Base-by-base conservation (phyloP, 306 rosid species). In the Trichosanthes cucumerina region DNA sequence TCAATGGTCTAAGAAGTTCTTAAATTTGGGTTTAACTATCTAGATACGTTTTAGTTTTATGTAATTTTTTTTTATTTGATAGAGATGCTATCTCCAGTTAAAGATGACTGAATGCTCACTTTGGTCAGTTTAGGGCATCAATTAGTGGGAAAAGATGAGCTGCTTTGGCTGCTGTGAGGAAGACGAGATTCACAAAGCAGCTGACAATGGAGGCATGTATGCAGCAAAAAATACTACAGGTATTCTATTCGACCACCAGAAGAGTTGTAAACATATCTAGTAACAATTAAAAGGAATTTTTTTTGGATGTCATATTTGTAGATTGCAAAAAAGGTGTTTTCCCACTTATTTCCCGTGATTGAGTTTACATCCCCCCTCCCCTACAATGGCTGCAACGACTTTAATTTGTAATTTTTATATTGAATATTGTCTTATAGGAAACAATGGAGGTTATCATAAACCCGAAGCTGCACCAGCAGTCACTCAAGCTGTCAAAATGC, bases 121-220 rank as follows among this genome's bases (percentile, higher is more conserved):
- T 74, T 34, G 63, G 78, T 50, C 18, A 50, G 18, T 74, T 54
- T 74, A 74, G 78, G 77, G 26, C 26, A 47, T 72, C 38, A 4
- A 24, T 16, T 72, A 49, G 77, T 49, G 60, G 78, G 83, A 80
- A 79, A 85, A 79, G 77, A 93, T 93, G 96, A 85, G 91, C 86
- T 91, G 92, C 86, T 93, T 93, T 81, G 82, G 92, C 75, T 93
- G 91, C 72, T 91, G 93, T 85, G 87, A 77, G 60, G 83, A 80
- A 36, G 80, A 86, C 82, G 94, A 91, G 41, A 46, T 75, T 74
- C 78, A 84, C 54, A 84, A 75, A 78, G 53, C 78, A 74, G 66
- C 88, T 66, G 86, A 89, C 50, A 79, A 81, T 77, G 86, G 89
- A 83, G 71, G 71, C 80, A 77, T 43, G 52, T 82, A 57, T 75